phyloP scores from a whole-genome alignment of 352 stramenopile species.

The Pythium phragmitis region DNA sequence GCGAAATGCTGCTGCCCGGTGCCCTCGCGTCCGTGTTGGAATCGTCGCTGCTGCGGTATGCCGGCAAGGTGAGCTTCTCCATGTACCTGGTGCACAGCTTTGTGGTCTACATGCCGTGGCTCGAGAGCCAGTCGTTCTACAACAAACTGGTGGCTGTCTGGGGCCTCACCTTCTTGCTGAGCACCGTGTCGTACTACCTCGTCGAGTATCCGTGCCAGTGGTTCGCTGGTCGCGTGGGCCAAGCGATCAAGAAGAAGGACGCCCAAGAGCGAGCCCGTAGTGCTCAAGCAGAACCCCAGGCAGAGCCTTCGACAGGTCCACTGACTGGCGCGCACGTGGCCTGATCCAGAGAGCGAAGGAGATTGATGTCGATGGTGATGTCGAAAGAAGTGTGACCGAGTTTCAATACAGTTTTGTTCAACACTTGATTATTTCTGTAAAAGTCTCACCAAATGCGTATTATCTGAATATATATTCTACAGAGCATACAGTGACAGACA shows the following conservation, averaged over 20 bases:
- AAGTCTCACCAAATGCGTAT: too few species aligned
- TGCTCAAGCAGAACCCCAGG: neutral
- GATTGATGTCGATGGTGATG: too few species aligned
- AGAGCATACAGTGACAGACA: too few species aligned
- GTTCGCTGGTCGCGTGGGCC: slow-evolving; percentile 35
- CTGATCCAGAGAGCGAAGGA: too few species aligned
- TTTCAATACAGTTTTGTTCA: too few species aligned
- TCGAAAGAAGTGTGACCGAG: too few species aligned
- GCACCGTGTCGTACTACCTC: slow-evolving; percentile 36
- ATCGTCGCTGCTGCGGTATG: slow-evolving; percentile 32
- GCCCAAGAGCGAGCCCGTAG: neutral
- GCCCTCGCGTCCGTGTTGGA: slow-evolving; percentile 30
- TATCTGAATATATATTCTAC: too few species aligned
- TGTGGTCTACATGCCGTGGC: slow-evolving; percentile 27
- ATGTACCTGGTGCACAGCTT: slow-evolving; percentile 51
- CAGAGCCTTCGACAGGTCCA: too few species aligned
- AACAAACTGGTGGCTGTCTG: slow-evolving; percentile 38
- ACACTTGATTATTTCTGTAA: too few species aligned
- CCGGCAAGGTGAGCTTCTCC: slow-evolving; percentile 45
- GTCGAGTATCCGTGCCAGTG: slow-evolving; percentile 52
- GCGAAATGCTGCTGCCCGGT: slow-evolving; percentile 38
- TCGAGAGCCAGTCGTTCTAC: slow-evolving; percentile 32
- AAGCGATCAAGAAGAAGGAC: slow-evolving; percentile 18
- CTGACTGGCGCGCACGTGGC: too few species aligned
- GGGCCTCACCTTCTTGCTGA: slow-evolving; percentile 30